These are phyloP conservation scores for Plasmodium chabaudi DNA, from an alignment of 169 alveolate species.

Conservation along the genomic window DNA sequence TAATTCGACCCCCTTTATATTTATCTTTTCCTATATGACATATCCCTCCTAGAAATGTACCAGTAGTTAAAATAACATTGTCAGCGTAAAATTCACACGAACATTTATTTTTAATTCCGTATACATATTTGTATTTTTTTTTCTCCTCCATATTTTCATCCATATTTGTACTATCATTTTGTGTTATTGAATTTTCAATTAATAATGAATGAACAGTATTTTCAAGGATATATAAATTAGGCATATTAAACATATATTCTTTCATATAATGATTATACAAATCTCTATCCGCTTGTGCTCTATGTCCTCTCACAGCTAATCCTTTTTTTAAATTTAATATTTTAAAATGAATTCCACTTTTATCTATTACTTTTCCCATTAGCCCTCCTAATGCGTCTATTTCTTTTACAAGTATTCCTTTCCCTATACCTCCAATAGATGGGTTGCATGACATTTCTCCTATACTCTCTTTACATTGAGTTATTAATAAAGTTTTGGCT, in stretches of 20 bases:
- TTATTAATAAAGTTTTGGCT: constrained; percentile 90
- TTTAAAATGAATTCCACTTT: constrained; percentile 90
- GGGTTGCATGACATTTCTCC: constrained; percentile 92
- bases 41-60: constrained; percentile 92
- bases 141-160: constrained; percentile 33
- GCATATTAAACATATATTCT: constrained; percentile 26
- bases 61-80: constrained; percentile 91
- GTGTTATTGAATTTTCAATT: constrained; percentile 7
- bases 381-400: constrained; percentile 95
- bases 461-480: constrained; percentile 85
- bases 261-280: constrained; percentile 85
- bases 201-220: constrained; percentile 81
- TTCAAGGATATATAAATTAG: constrained; percentile 61
- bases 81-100: constrained; percentile 68
- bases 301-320: constrained; percentile 94
- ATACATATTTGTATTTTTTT: constrained; percentile 64
- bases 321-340: constrained; percentile 92
- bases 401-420: constrained; percentile 93
- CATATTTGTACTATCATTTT: constrained; percentile 1
- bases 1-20: constrained; percentile 64
- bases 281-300: constrained; percentile 93
- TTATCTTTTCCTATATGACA: constrained; percentile 89
- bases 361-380: constrained; percentile 91
- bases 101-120: constrained; percentile 81
- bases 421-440: constrained; percentile 95